Evolutionary conservation across 1,139 yeast species (phyloP).

Genomic region (Kodamaea alishanica): DNA sequence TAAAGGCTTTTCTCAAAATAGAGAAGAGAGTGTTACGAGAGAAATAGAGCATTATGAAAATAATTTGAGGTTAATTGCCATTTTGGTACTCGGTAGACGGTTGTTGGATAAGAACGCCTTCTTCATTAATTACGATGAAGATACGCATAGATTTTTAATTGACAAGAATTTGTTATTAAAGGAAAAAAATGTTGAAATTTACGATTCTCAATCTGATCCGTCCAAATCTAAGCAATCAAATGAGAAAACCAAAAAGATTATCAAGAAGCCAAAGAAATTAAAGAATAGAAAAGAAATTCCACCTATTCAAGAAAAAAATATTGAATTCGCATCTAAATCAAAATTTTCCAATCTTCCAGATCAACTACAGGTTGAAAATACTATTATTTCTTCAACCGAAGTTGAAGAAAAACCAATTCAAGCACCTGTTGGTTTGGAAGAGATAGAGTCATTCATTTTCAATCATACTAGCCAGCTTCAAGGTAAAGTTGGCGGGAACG

Average conservation of each 20-base stretch:
- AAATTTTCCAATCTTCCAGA: too few species aligned
- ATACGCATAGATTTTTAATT: constrained; percentile 7
- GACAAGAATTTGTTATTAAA: neutral
- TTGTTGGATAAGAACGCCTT: constrained; percentile 10
- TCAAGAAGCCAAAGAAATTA: neutral
- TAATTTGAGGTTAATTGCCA: constrained; percentile 22
- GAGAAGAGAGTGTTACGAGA: constrained; percentile 4
- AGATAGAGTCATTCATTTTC: constrained; percentile 30
- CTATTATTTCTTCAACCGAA: too few species aligned
- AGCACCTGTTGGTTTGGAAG: constrained; percentile 24
- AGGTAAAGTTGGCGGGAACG: constrained; percentile 5
- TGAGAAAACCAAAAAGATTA: constrained; percentile 1
- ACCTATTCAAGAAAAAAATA: too few species aligned
- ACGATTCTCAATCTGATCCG: constrained; percentile 8
- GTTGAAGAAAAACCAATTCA: too few species aligned
- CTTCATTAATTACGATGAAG: constrained; percentile 11
- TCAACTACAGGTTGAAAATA: constrained; percentile 4
- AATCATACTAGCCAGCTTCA: constrained; percentile 26
- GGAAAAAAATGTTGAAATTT: constrained; percentile 8
- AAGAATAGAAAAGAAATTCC: neutral
- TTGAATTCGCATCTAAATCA: too few species aligned
- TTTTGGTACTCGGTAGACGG: constrained; percentile 18
- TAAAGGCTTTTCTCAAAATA: constrained; percentile 3
- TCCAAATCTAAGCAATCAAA: neutral
- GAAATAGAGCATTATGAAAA: constrained; percentile 23